These are phyloP conservation scores for Furcasterigmium sp. DNA, from an alignment of 2,329 filamentous ascomycete genomes.

Conservation along the genomic window DNA sequence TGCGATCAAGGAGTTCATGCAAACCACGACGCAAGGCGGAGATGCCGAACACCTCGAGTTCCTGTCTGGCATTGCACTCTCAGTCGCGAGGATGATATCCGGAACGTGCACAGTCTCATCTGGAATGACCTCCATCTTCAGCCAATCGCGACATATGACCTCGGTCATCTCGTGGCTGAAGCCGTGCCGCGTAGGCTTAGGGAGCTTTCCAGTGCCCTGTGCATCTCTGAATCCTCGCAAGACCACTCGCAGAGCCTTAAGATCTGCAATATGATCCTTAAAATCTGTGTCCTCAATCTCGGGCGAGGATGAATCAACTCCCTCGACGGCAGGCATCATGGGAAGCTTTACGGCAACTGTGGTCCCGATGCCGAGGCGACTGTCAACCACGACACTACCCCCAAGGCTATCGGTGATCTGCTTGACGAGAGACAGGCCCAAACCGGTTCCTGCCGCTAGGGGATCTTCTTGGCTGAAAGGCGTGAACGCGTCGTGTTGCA, in stretches of 20 bases:
- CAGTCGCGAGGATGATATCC: constrained; percentile 13
- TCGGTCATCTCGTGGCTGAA: constrained; percentile 13
- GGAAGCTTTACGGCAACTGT: constrained; percentile 26
- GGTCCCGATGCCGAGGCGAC: constrained; percentile 28
- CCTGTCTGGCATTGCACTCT: constrained; percentile 1
- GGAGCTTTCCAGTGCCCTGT: no score
- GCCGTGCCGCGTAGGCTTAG: no score
- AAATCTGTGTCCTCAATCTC: no score
- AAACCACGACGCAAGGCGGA: constrained; percentile 23
- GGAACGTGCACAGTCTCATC: constrained; percentile 12
- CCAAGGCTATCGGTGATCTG: constrained; percentile 52
- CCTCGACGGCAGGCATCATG: no score
- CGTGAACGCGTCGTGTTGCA: constrained; percentile 54
- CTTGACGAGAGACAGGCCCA: constrained; percentile 62
- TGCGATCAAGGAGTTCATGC: constrained; percentile 19
- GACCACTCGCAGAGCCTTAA: no score
- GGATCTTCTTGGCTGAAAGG: constrained; percentile 61
- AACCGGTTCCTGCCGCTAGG: constrained; percentile 54
- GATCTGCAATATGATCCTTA: no score
- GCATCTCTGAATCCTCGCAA: no score
- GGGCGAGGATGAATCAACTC: no score
- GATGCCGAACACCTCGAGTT: background rate
- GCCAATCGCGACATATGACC: constrained; percentile 23
- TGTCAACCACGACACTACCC: constrained; percentile 55
- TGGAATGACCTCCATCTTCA: constrained; percentile 20